A percentile compares a stretch with the other conserved stretches of the same genome.
Evolutionary conservation across 768 basidiomycete species (phyloP).

Genomic region (Calvatia gigantea): DNA sequence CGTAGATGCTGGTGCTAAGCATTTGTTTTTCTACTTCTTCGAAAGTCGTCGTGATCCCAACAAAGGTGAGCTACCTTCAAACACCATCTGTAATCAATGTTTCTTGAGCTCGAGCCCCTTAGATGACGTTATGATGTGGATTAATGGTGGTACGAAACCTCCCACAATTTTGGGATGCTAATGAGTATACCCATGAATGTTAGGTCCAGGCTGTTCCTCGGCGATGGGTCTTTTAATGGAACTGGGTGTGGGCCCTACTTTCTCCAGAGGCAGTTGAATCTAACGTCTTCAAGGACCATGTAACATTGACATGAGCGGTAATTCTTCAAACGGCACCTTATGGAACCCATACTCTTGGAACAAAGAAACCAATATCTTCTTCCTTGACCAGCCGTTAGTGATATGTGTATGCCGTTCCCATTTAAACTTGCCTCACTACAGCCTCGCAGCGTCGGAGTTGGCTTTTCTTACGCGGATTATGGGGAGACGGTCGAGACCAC

Average conservation of each 20-base stretch:
- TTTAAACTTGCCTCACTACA: conserved; percentile 41
- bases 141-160: conserved; percentile 37
- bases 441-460: neutral
- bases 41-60: conserved; percentile 62
- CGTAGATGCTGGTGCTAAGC: conserved; percentile 49
- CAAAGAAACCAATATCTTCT: conserved; percentile 59
- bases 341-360: conserved; percentile 69
- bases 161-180: neutral
- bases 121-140: conserved; percentile 62
- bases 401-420: conserved; percentile 59
- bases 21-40: conserved; percentile 80
- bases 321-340: conserved; percentile 43
- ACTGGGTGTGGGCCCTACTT: conserved; percentile 41
- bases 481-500: conserved; percentile 70
- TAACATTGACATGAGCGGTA: conserved; percentile 54
- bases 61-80: conserved; percentile 22
- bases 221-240: conserved; percentile 68
- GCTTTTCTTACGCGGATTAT: conserved; percentile 51
- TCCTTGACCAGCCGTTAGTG: conserved; percentile 58
- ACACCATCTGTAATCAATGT: neutral
- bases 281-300: conserved; percentile 27
- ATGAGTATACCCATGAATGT: neutral
- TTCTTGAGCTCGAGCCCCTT: neutral
- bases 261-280: neutral
- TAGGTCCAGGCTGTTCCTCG: conserved; percentile 39